Evolutionary conservation across 352 stramenopile species (phyloP), one percentile per base, ranked within the genome.

Genomic region (Globisporangium apiculatum): DNA sequence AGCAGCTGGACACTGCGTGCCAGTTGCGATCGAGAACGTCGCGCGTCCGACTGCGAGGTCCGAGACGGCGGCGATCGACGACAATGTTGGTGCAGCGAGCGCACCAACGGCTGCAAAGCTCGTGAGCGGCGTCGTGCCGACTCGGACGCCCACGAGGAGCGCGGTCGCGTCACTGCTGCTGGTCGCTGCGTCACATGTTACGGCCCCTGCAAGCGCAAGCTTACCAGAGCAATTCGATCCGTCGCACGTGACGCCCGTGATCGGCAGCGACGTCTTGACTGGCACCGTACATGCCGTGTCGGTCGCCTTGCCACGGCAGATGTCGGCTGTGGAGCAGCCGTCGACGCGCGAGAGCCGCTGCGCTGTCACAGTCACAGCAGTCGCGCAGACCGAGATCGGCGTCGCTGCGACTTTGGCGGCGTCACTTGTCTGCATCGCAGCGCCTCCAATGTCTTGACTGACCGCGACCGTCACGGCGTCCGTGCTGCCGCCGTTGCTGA

Each of bases 261-360:
- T 54, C 18, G 72, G 24, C 14, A 71, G 55, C 0, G 60, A 54
- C 18, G 68, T 62, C 48, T 72, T 65, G 17, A 90, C 17, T 24
- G 73, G 48, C 36, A 69, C 73, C 4, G 72, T 67, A 48, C 83
- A 94, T 37, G 62, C 58, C 17, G 69, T 74, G 60, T 82, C 79
- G 3, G 60, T 63, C 2, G 57, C 40, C 0, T 72, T 67, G 5
- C 84, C 84, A 15, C 65, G 66, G 50, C 84, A 94, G 1, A 91
- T 55, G 49, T 81, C 57, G 0, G 72, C 80, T 8, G 66, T 56
- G 57, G 89, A 92, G 62, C 84, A 94, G 15, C 58, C 71, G 4
- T 67, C 65, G 1, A 79, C 50, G 18, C 46, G 60, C 38, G 82
- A 92, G 37, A 94, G 72, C 14, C 73, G 70, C 37, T 66, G 71